Conservation (phyloP, 805 yeast genomes). For the Komagataella kurtzmanii region DNA sequence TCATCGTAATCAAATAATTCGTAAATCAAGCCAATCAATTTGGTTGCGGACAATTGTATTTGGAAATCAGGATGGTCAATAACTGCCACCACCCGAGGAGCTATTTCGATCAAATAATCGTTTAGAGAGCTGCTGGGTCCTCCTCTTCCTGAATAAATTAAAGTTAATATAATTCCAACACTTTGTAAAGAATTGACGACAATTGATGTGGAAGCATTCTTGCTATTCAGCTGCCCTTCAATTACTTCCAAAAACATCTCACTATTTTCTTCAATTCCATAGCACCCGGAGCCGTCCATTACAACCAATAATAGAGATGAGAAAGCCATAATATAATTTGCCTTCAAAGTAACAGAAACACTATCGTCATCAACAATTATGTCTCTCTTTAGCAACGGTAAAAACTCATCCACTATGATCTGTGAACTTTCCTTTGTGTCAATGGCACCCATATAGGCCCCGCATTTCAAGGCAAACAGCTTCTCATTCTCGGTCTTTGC, state of each 20-base stretch:
- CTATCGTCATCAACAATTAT: constrained; percentile 5
- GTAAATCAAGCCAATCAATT: constrained; percentile 40
- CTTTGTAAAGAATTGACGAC: constrained; percentile 33
- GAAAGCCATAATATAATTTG: constrained; percentile 13
- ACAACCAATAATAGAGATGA: constrained; percentile 24
- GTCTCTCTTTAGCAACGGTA: constrained; percentile 14
- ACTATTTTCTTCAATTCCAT: constrained; percentile 32
- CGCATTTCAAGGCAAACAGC: constrained; percentile 19
- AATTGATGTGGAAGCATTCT: constrained; percentile 19
- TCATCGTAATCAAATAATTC: constrained; percentile 36
- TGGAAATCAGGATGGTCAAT: constrained; percentile 20
- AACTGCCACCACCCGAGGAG: constrained; percentile 20
- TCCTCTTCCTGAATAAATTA: constrained; percentile 24
- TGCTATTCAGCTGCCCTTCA: constrained; percentile 14
- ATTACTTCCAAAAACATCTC: constrained; percentile 29
- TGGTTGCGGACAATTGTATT: constrained; percentile 39
- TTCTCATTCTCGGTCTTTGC: constrained; percentile 1
- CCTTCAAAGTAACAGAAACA: constrained; percentile 5
- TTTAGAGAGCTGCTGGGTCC: constrained; percentile 21
- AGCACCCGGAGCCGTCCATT: constrained; percentile 33
- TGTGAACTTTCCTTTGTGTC: constrained; percentile 37
- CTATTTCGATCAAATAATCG: constrained; percentile 24
- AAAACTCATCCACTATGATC: constrained; percentile 13
- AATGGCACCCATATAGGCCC: constrained; percentile 28
- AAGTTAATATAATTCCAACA: constrained; percentile 27